phyloP scores from a whole-genome alignment of 2,329 filamentous ascomycete genomes.

The Tolypocladium amazonense region DNA sequence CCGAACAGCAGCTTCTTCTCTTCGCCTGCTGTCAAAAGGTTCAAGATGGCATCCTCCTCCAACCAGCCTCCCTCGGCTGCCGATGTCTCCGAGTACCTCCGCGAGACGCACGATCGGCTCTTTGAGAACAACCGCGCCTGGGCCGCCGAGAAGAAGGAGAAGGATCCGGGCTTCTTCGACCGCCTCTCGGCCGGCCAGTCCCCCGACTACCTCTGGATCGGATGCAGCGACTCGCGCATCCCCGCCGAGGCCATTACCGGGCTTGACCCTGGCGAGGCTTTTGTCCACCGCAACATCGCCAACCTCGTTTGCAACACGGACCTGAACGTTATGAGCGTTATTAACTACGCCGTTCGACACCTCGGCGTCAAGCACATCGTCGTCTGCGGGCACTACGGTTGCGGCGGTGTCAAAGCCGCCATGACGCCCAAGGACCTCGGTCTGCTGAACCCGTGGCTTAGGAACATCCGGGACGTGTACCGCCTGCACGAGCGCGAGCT shows the following conservation, averaged over 20 bases:
- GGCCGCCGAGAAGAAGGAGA: constrained; percentile 46
- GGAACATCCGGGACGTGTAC: constrained; percentile 67
- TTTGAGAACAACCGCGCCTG: constrained; percentile 60
- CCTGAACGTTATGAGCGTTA: constrained; percentile 68
- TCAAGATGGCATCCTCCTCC: constrained; percentile 2
- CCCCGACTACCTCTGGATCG: constrained; percentile 76
- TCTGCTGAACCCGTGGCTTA: constrained; percentile 62
- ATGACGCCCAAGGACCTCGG: constrained; percentile 62
- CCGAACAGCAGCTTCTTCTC: neutral
- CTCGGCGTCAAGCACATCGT: constrained; percentile 74
- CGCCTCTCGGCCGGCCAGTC: constrained; percentile 54
- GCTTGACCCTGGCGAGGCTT: constrained; percentile 79
- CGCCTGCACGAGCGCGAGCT: constrained; percentile 61
- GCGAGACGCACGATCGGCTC: constrained; percentile 54
- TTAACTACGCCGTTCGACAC: constrained; percentile 77
- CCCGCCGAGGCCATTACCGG: constrained; percentile 84
- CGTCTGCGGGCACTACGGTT: constrained; percentile 71
- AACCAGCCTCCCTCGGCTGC: neutral
- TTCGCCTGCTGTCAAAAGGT: neutral
- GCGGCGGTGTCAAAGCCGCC: constrained; percentile 66
- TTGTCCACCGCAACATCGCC: constrained; percentile 91
- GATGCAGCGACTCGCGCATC: constrained; percentile 82
- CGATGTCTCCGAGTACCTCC: constrained; percentile 33
- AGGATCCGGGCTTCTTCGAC: constrained; percentile 55
- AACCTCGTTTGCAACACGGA: constrained; percentile 77